Evolutionary conservation across 208 protist species (phyloP).

Genomic region (Porcisia hertigi): DNA sequence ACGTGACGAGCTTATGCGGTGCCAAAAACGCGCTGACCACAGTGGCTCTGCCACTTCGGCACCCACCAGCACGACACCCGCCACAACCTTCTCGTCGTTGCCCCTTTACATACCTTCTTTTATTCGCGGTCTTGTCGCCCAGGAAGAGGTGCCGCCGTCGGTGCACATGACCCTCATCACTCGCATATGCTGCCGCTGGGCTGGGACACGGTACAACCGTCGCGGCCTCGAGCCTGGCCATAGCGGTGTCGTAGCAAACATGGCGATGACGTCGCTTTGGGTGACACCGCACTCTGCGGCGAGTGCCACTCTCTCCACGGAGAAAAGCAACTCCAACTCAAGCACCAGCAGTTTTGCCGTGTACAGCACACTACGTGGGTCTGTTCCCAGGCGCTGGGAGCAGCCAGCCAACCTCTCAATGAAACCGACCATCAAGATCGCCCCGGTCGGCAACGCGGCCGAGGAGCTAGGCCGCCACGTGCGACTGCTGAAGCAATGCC

Average conservation of each 20-base stretch:
- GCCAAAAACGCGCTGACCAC: not conserved
- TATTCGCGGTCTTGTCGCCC: conserved; percentile 61
- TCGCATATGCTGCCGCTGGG: conserved; percentile 69
- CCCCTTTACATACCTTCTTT: conserved; percentile 52
- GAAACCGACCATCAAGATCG: conserved; percentile 67
- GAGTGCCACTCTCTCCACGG: not conserved
- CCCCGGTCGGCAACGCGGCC: conserved; percentile 26
- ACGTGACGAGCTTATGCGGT: conserved; percentile 15
- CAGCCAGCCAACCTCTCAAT: conserved; percentile 76
- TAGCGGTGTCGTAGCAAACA: conserved; percentile 78
- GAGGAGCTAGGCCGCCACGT: conserved; percentile 52
- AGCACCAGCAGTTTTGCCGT: conserved; percentile 40
- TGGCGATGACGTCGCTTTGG: conserved; percentile 73
- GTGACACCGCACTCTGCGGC: conserved; percentile 26
- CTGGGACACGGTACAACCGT: conserved; percentile 87
- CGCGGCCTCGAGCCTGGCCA: conserved; percentile 67
- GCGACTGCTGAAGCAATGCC: conserved; percentile 32
- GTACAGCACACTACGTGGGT: conserved; percentile 69
- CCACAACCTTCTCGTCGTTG: conserved; percentile 14
- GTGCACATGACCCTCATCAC: conserved; percentile 52
- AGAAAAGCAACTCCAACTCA: not conserved
- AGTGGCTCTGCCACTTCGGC: not conserved
- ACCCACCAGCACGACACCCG: not conserved
- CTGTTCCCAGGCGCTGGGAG: conserved; percentile 76
- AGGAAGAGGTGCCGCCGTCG: conserved; percentile 12